Evolutionary conservation across 163 green algal genomes (phyloP).

Genomic region (Coccomyxa subellipsoidea): DNA sequence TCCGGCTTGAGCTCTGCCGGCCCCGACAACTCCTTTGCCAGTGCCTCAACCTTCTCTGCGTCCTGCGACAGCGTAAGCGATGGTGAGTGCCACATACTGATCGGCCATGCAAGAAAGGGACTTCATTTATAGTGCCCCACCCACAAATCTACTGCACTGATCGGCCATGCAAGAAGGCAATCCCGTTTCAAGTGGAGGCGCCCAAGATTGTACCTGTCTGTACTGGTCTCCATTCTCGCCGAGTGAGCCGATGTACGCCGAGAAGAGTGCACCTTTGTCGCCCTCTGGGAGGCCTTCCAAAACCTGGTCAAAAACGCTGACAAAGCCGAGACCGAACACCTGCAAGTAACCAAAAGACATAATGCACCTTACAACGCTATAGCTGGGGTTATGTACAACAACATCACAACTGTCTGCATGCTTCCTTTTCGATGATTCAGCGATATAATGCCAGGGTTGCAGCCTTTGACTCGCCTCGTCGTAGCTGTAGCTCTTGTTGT

Average conservation of each 20-base stretch:
- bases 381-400: too few species aligned
- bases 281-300: constrained; percentile 72
- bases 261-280: constrained; percentile 74
- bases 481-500: constrained; percentile 90
- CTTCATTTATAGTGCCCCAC: background rate
- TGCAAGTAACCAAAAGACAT: constrained; percentile 22
- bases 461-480: constrained; percentile 68
- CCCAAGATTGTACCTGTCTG: constrained; percentile 19
- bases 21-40: constrained; percentile 39
- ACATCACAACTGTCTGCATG: too few species aligned
- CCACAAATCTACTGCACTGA: too few species aligned
- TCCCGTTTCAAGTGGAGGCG: background rate
- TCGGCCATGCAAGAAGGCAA: too few species aligned
- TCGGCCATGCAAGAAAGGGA: too few species aligned
- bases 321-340: constrained; percentile 84
- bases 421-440: too few species aligned
- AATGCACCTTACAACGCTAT: background rate
- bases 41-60: constrained; percentile 54
- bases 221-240: constrained; percentile 76
- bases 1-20: constrained; percentile 24
- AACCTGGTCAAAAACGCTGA: constrained; percentile 92
- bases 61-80: constrained; percentile 36
- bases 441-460: too few species aligned
- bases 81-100: too few species aligned
- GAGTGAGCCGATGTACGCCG: constrained; percentile 83